Base-by-base conservation (phyloP, 768 basidiomycete species). In the Podaxis sp. region DNA sequence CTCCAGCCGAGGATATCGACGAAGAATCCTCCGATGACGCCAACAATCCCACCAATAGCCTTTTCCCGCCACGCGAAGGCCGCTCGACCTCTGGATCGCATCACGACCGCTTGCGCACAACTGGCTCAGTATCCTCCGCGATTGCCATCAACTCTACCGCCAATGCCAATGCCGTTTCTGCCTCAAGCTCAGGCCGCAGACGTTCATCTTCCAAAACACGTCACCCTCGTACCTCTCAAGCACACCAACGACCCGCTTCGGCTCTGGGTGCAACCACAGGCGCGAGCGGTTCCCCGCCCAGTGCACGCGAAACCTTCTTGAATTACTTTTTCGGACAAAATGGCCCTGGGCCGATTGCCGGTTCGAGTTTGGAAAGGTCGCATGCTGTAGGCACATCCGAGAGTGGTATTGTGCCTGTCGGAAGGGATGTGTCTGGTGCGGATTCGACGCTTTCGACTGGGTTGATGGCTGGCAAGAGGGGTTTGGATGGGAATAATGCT, bases 251-350 rank as follows among this genome's bases (percentile, higher is more conserved):
- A 5, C 43, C 56, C 22, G n/a, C 51, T 3, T 55, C 58, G 12
- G 17, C 63, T n/a, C 47, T 50, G 0, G 46, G 37, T 13, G 4
- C 25, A 8, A 40, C 19, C n/a, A 13, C 40, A 19, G 22, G 27
- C 13, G 19, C 53, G 41, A 64, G 47, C 25, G 46, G 41, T 53
- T 72, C 75, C 9, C 73, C 77, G 27, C 82, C 83, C 0, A 79
- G 87, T 0, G 88, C 95, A 12, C 84, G 91, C 66, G 97, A 98
- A 69, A 92, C 93, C 2, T 97, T 98, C 81, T 80, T 98, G 64
- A 96, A 93, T 71, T 98, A 98, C 75, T 98, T 99, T 79, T 98
- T 99, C 72, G 97, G 97, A 11, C 91, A 90, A 74, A 91, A 90
- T 65, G 91, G 91, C 0, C 84, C 90, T 27, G 93, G 90, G 0